Conservation (phyloP, 2,329 filamentous ascomycete genomes). For the Exophiala dermatitidis region DNA sequence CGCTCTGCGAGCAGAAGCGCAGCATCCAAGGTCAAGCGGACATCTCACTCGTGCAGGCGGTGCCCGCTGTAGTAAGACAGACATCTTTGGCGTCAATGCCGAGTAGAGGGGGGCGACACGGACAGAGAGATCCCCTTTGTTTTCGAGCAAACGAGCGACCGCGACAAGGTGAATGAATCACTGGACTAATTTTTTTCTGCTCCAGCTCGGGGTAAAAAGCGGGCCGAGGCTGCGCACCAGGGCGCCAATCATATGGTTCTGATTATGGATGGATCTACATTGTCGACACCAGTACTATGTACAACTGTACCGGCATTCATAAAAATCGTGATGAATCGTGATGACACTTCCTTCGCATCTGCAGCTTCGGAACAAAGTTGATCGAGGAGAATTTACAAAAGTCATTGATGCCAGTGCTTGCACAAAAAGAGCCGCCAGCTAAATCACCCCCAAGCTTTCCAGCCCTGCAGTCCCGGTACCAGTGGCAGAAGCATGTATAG, state of each 20-base stretch:
- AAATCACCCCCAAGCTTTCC: too few relatives aligned
- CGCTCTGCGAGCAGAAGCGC: background rate
- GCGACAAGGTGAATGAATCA: background rate
- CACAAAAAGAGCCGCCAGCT: too few relatives aligned
- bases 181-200: conserved; percentile 1
- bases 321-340: too few relatives aligned
- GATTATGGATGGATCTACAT: background rate
- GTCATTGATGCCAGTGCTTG: too few relatives aligned
- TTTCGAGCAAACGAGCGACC: background rate
- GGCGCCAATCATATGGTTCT: conserved; percentile 3
- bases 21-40: conserved; percentile 19
- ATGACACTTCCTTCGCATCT: too few relatives aligned
- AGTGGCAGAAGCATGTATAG: too few relatives aligned
- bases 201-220: conserved; percentile 8
- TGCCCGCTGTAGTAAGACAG: conserved; percentile 16
- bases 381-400: too few relatives aligned
- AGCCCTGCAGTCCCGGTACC: too few relatives aligned
- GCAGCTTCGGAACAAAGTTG: too few relatives aligned
- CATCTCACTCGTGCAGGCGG: conserved; percentile 18
- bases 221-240: conserved; percentile 3
- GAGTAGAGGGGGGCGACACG: background rate
- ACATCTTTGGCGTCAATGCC: conserved; percentile 7
- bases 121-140: background rate
- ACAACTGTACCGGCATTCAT: too few relatives aligned
- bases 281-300: too few relatives aligned